Evolutionary conservation across 306 rosid genomes (phyloP).

Genomic region (Spatholobus suberectus): DNA sequence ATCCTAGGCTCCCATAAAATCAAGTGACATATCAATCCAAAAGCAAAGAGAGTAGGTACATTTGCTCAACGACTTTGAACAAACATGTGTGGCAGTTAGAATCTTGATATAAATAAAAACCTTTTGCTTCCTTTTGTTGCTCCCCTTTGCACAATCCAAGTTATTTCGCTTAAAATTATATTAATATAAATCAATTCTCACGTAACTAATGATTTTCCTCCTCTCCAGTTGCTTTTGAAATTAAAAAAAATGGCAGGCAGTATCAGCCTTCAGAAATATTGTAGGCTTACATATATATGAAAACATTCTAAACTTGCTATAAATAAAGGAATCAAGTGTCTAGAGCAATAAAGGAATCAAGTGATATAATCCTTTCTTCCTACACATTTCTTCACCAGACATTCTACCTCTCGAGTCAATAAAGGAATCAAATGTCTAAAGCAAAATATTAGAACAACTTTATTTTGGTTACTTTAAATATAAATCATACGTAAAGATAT

Average conservation of each 20-base stretch:
- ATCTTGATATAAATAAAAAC: background rate
- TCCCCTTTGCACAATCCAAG: background rate
- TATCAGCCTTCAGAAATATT: background rate
- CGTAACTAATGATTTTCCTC: background rate
- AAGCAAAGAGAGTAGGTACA: background rate
- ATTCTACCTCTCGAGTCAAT: background rate
- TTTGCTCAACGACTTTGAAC: background rate
- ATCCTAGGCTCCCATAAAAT: background rate
- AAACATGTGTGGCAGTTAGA: background rate
- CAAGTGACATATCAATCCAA: background rate
- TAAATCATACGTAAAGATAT: background rate
- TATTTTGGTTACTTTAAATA: background rate
- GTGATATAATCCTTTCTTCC: background rate
- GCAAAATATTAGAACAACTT: background rate
- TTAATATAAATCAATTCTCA: background rate
- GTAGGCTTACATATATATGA: background rate
- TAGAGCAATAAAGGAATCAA: background rate
- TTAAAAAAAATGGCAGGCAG: background rate
- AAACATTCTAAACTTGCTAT: background rate
- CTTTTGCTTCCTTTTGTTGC: background rate
- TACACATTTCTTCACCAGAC: background rate
- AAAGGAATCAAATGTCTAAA: background rate
- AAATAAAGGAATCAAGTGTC: background rate
- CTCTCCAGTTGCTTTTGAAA: background rate
- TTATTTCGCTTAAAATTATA: background rate